Evolutionary conservation across 345 rosid species (phyloP).

Genomic region (Populus pruinosa): DNA sequence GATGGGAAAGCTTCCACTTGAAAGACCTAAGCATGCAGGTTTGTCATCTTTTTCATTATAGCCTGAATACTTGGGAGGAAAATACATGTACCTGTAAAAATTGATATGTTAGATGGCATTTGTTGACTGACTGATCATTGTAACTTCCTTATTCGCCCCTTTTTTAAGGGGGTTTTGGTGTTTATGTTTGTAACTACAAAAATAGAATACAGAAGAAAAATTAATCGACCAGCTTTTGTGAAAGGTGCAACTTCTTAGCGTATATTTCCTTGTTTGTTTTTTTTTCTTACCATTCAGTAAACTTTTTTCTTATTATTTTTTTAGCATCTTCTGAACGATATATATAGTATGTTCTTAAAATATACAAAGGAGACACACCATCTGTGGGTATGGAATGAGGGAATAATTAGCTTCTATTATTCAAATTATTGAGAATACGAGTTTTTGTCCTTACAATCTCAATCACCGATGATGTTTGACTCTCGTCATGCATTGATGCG

Average conservation of each 20-base stretch:
- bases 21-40: constrained; percentile 6
- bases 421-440: background rate
- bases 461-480: background rate
- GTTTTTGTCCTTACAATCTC: background rate
- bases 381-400: background rate
- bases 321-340: background rate
- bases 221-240: background rate
- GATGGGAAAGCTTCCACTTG: constrained; percentile 21
- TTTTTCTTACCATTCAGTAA: background rate
- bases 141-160: background rate
- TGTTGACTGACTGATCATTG: background rate
- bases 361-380: background rate
- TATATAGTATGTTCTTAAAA: background rate
- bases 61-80: background rate
- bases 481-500: background rate
- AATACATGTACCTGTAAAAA: constrained; percentile 20
- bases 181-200: constrained; percentile 10
- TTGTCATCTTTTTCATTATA: constrained; percentile 12
- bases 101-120: constrained; percentile 1
- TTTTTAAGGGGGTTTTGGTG: background rate
- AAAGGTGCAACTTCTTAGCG: background rate
- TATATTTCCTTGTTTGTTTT: background rate
- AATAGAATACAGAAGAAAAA: background rate
- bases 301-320: background rate
- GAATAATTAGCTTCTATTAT: background rate